Evolutionary conservation across 306 rosid genomes (phyloP).

Genomic region (Glycine soja): DNA sequence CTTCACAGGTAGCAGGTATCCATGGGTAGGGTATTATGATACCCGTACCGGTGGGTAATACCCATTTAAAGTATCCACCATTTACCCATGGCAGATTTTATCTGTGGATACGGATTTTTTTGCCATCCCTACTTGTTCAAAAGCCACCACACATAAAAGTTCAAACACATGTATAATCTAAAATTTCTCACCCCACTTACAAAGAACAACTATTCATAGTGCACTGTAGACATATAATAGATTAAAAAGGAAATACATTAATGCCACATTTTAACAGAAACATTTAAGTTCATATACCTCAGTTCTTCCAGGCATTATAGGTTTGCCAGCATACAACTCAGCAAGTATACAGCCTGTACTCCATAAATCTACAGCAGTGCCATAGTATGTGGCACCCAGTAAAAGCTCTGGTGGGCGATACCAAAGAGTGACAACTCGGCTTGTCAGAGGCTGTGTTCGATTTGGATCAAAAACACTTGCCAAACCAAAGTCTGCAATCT

Average conservation of each 20-base stretch:
- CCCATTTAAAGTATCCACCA: too few species aligned
- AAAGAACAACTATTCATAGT: constrained; percentile 1
- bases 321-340: constrained; percentile 90
- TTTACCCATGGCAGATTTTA: too few species aligned
- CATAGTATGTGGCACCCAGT: constrained; percentile 91
- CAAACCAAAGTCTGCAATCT: constrained; percentile 91
- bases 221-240: not conserved
- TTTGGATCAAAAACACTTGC: constrained; percentile 81
- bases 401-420: constrained; percentile 93
- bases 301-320: constrained; percentile 96
- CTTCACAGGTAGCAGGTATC: too few species aligned
- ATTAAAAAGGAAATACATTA: constrained; percentile 12
- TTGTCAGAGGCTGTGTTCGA: constrained; percentile 79
- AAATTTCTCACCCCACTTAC: not conserved
- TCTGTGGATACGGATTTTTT: too few species aligned
- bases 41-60: too few species aligned
- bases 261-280: constrained; percentile 29
- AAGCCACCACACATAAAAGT: constrained; percentile 16
- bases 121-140: not conserved
- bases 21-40: too few species aligned
- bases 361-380: constrained; percentile 87
- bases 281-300: constrained; percentile 61
- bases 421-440: constrained; percentile 97
- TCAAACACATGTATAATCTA: not conserved
- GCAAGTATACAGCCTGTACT: constrained; percentile 95